phyloP scores from a whole-genome alignment of 2,329 filamentous ascomycete species.

The Fusarium goolgardi region DNA sequence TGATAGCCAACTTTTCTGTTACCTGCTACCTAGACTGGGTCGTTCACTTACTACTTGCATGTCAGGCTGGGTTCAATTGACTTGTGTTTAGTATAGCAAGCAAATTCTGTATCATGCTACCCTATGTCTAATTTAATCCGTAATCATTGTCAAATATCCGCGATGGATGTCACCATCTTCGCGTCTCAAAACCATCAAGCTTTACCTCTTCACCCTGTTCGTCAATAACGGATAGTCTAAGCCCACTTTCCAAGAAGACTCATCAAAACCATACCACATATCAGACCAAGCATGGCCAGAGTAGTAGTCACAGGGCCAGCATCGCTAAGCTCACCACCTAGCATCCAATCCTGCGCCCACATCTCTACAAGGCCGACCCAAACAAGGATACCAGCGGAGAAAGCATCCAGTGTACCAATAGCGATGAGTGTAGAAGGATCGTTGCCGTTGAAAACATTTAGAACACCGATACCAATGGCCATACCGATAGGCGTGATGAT shows the following conservation, averaged over 20 bases:
- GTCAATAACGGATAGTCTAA: constrained; percentile 48
- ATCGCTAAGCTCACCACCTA: constrained; percentile 65
- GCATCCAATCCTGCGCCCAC: constrained; percentile 80
- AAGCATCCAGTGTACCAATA: constrained; percentile 77
- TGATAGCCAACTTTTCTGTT: no score
- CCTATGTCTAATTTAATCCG: constrained; percentile 4
- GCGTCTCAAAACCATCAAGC: not conserved
- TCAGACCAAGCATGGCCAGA: constrained; percentile 63
- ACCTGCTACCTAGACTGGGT: no score
- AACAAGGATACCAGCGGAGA: constrained; percentile 79
- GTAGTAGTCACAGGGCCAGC: constrained; percentile 60
- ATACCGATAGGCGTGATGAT: constrained; percentile 81
- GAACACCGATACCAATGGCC: constrained; percentile 80
- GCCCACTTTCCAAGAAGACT: constrained; percentile 82
- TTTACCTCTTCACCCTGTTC: not conserved
- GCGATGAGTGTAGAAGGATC: constrained; percentile 74
- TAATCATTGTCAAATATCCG: not conserved
- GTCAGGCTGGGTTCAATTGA: not conserved
- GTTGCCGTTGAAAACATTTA: constrained; percentile 79
- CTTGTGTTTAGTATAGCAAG: not conserved
- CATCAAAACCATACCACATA: constrained; percentile 76
- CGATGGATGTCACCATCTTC: not conserved
- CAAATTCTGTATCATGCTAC: not conserved
- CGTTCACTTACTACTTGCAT: not conserved
- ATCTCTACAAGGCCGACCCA: constrained; percentile 85